Evolutionary conservation across 2,329 filamentous ascomycete genomes (phyloP), one percentile per base, ranked within the genome.

Genomic region (Beauveria varroae): DNA sequence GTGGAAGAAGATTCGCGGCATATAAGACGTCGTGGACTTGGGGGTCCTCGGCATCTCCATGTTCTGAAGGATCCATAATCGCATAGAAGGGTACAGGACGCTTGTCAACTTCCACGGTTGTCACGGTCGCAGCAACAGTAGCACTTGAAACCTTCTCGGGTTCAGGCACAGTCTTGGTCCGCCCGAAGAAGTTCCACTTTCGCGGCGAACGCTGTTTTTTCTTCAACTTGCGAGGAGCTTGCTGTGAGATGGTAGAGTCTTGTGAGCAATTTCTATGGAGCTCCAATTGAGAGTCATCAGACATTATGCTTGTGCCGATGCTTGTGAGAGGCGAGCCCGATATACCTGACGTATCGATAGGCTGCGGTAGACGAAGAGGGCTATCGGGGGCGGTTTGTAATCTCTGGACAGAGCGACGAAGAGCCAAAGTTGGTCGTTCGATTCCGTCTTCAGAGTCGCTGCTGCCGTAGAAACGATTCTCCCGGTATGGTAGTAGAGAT

Each of bases 181-280:
- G 78, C 54, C 84, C 79, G 65, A 88, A 87, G 14, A 87, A 69
- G 64, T 86, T 87, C 85, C 85, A 88, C 65, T 81, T 86, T 8
- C 81, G 78, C 26, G 84, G 83, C 28, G 82, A 84, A 49, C 77
- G 80, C 1, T 79, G 69, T 58, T 78, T 77, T 69, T 85, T 86
- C 24, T 78, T 76, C 24, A 84, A 70, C 69, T 86, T 87, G 70
- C 80, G 86, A 0, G 81, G 74, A 1, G 68, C 69, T 22, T 68
- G 65, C 24, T 64, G 70, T 2, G 69, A 65, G 12, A 69, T 62
- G 50, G 63, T 65, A 7, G 70, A 68, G 4, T 73, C 73, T 9
- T 68, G 71, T 7, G 71, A 70, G 1, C 69, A 65, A 43, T 76
- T 75, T 5, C 70, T 65, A 12, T 77, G 75, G 26, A 76, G 66